Percentiles rank a stretch among this genome's conserved stretches.
phyloP scores from a whole-genome alignment of 345 rosid species.

The Streptanthus diversifolius region DNA sequence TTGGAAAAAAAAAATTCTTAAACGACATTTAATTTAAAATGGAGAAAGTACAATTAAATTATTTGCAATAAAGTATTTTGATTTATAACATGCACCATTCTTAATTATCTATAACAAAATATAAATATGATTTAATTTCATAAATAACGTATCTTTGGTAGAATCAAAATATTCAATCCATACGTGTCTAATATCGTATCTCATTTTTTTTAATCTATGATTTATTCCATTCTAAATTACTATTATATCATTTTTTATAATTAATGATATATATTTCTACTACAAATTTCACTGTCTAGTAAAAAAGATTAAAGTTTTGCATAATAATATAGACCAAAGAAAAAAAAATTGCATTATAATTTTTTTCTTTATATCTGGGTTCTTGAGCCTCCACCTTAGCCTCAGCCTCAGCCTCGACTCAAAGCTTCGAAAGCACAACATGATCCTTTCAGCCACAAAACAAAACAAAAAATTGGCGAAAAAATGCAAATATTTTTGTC shows the following conservation, averaged over 20 bases:
- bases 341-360: no score
- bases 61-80: neutral
- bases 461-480: neutral
- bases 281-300: no score
- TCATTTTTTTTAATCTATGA: no score
- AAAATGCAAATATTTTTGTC: neutral
- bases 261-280: no score
- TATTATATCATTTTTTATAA: no score
- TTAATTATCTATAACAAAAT: neutral
- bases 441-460: conserved; percentile 3
- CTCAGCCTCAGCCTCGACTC: neutral
- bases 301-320: no score
- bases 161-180: neutral
- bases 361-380: neutral
- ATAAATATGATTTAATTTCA: no score
- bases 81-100: neutral
- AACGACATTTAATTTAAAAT: no score
- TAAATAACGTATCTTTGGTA: neutral
- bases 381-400: neutral
- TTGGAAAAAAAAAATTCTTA: no score
- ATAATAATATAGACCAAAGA: no score
- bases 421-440: neutral
- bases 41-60: neutral
- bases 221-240: no score
- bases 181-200: neutral